phyloP scores from a whole-genome alignment of 1,139 yeast genomes.

The Scheffersomyces cryptocercus region DNA sequence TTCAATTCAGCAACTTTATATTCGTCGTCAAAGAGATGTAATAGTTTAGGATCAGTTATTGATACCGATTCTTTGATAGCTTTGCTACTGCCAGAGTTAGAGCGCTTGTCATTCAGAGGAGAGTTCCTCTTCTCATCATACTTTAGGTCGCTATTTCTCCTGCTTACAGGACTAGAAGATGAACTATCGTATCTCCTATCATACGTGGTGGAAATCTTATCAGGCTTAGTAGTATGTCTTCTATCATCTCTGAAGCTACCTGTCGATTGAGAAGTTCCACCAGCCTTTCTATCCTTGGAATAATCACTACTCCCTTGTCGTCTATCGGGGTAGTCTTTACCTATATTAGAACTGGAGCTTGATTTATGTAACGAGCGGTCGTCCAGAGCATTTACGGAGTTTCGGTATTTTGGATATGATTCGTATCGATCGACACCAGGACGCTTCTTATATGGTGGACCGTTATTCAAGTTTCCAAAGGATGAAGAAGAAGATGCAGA shows the following conservation, averaged over 20 bases:
- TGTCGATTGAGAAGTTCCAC: not conserved
- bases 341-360: not conserved
- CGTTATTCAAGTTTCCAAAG: not conserved
- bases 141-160: no score
- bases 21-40: conserved; percentile 17
- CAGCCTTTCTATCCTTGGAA: not conserved
- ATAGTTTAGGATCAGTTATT: conserved; percentile 12
- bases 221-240: not conserved
- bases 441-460: conserved; percentile 8
- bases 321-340: not conserved
- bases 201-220: no score
- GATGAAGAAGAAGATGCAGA: conserved; percentile 1
- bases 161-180: no score
- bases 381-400: not conserved
- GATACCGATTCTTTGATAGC: not conserved
- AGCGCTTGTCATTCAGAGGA: not conserved
- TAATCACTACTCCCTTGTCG: not conserved
- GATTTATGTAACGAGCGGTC: not conserved
- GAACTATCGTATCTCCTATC: no score
- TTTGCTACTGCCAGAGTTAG: not conserved
- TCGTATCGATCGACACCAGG: conserved; percentile 12
- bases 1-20: conserved; percentile 2
- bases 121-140: not conserved
- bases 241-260: conserved; percentile 2
- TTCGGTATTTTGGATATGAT: conserved; percentile 6